phyloP scores from a whole-genome alignment of 169 alveolate genomes.

The Eimeria acervulina region DNA sequence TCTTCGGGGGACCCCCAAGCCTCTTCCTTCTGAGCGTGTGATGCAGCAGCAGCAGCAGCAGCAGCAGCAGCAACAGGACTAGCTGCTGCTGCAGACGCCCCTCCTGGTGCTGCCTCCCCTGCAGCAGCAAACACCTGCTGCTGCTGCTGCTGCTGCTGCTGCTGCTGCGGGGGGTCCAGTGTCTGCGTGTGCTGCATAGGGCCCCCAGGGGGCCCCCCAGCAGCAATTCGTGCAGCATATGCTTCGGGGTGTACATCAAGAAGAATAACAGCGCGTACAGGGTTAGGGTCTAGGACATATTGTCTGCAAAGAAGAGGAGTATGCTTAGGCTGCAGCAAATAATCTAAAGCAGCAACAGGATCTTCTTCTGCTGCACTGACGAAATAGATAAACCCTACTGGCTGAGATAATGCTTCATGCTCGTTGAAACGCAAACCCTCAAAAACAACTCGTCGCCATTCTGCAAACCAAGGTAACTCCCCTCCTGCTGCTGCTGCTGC shows the following conservation, averaged over 20 bases:
- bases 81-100: background rate
- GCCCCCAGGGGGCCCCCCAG: background rate
- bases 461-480: constrained; percentile 57
- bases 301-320: constrained; percentile 50
- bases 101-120: background rate
- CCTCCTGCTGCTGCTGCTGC: constrained; percentile 24
- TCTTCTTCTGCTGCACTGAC: constrained; percentile 32
- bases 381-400: constrained; percentile 53
- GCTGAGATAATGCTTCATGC: constrained; percentile 63
- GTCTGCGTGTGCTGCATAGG: too few species aligned
- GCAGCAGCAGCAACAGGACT: too few species aligned
- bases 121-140: background rate
- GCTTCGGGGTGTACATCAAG: constrained; percentile 75
- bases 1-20: background rate
- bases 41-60: too few species aligned
- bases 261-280: too few species aligned
- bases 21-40: background rate
- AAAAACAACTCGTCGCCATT: constrained; percentile 48
- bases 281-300: background rate
- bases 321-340: constrained; percentile 11
- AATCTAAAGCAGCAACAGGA: constrained; percentile 43
- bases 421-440: constrained; percentile 35
- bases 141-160: constrained; percentile 24
- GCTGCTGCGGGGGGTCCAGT: background rate
- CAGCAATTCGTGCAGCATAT: background rate